Evolutionary conservation across 2,329 filamentous ascomycete genomes (phyloP).

Genomic region (Fusarium proliferatum): DNA sequence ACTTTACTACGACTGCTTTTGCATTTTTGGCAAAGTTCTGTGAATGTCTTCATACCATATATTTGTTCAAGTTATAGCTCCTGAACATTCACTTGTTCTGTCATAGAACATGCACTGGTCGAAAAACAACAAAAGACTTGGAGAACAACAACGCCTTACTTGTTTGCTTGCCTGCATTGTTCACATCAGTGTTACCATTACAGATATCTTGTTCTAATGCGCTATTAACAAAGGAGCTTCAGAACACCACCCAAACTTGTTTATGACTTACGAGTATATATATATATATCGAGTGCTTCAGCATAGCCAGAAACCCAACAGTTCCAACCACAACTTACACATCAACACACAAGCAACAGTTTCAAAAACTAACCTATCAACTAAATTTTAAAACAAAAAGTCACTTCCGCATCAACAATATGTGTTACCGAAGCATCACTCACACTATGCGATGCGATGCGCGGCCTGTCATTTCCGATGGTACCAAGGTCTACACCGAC

Average conservation of each 20-base stretch:
- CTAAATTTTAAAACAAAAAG: background rate
- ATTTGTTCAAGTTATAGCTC: background rate
- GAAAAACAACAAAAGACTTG: background rate
- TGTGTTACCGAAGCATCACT: slow-evolving; percentile 43
- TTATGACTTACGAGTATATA: background rate
- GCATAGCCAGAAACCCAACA: background rate
- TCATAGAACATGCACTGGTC: background rate
- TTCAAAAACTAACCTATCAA: background rate
- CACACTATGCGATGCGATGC: slow-evolving; percentile 47
- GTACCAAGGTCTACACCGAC: slow-evolving; percentile 35
- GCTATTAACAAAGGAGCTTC: background rate
- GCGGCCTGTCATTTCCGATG: slow-evolving; percentile 44
- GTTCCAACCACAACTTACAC: background rate
- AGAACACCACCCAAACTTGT: background rate
- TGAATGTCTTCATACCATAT: background rate
- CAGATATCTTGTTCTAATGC: background rate
- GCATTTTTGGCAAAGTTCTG: background rate
- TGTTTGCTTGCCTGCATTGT: background rate
- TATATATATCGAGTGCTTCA: background rate
- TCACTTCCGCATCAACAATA: slow-evolving; percentile 4
- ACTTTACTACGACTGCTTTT: background rate
- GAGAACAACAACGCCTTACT: background rate
- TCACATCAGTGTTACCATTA: background rate
- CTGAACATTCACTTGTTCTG: background rate
- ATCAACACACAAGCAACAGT: background rate